These are phyloP conservation scores for Haplosporangium gracile DNA, from an alignment of 192 early-diverging fungal genomes.

Conservation along the genomic window DNA sequence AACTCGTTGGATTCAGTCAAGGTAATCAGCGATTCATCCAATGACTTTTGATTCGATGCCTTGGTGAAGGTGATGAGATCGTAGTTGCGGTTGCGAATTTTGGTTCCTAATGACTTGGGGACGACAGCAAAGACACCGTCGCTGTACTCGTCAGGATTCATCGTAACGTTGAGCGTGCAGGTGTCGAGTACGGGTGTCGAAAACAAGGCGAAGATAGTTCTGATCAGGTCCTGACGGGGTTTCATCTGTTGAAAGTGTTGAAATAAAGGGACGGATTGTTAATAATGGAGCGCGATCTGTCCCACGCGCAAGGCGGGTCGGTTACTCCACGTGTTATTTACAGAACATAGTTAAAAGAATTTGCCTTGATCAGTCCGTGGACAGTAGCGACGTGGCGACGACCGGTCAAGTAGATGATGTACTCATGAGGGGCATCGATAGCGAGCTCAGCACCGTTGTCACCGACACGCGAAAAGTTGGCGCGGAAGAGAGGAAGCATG, in stretches of 20 bases:
- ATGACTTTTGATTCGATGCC: conserved; percentile 39
- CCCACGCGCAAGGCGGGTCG: too few relatives aligned
- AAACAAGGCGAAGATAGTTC: conserved; percentile 34
- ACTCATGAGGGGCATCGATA: conserved; percentile 52
- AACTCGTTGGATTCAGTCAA: conserved; percentile 51
- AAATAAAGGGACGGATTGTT: neutral
- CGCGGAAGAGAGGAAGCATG: conserved; percentile 51
- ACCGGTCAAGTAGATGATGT: conserved; percentile 54
- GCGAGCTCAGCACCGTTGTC: conserved; percentile 53
- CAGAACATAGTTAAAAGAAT: neutral
- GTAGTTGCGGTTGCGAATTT: conserved; percentile 38
- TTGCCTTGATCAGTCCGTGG: conserved; percentile 54
- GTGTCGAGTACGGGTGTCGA: conserved; percentile 28
- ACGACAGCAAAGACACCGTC: conserved; percentile 53
- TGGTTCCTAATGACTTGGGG: conserved; percentile 38
- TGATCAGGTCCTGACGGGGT: conserved; percentile 52
- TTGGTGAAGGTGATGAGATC: conserved; percentile 48
- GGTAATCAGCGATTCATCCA: conserved; percentile 36
- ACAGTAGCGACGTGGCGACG: conserved; percentile 53
- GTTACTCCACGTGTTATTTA: neutral
- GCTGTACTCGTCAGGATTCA: conserved; percentile 49
- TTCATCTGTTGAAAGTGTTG: conserved; percentile 26
- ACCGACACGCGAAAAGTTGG: conserved; percentile 52
- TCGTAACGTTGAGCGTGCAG: conserved; percentile 53
- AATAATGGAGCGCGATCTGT: neutral